A percentile compares a stretch with the other conserved stretches of the same genome.
These are phyloP conservation scores for Boletales sp. DNA, from an alignment of 768 basidiomycete genomes.

Conservation along the genomic window DNA sequence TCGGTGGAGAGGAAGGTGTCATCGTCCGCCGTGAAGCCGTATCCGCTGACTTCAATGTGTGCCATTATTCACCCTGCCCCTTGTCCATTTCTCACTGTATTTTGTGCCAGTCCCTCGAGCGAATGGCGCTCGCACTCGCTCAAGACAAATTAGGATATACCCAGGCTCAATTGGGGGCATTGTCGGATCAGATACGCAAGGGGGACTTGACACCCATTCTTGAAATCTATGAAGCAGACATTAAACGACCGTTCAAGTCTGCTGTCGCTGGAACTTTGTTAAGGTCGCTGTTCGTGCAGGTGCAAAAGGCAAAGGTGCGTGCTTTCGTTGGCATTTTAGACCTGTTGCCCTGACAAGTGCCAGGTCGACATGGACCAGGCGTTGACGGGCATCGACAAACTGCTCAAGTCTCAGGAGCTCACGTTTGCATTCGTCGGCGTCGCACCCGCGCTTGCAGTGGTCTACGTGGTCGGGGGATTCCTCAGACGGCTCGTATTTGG, in stretches of 20 bases:
- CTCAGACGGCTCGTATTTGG: constrained; percentile 48
- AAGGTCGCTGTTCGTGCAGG: constrained; percentile 83
- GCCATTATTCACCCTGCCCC: constrained; percentile 12
- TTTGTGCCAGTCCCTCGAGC: constrained; percentile 72
- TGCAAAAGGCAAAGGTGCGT: constrained; percentile 89
- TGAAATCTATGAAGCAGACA: constrained; percentile 87
- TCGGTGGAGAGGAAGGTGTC: constrained; percentile 70
- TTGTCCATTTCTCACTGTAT: background rate
- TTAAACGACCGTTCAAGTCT: constrained; percentile 81
- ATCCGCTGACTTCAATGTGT: constrained; percentile 77
- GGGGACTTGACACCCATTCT: constrained; percentile 89
- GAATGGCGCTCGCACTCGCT: constrained; percentile 87
- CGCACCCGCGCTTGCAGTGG: constrained; percentile 80
- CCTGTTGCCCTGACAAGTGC: background rate
- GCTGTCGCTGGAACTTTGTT: constrained; percentile 78
- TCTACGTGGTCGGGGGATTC: constrained; percentile 64
- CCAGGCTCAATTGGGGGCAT: constrained; percentile 55
- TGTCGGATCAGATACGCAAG: constrained; percentile 62
- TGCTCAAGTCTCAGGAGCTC: constrained; percentile 90
- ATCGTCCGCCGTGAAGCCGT: constrained; percentile 82
- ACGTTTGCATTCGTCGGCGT: constrained; percentile 98
- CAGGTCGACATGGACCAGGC: constrained; percentile 93
- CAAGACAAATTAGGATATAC: constrained; percentile 72
- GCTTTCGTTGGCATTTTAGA: background rate
- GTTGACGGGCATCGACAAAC: constrained; percentile 84